phyloP scores from a whole-genome alignment of 345 rosid genomes.

The Pistacia integerrima region DNA sequence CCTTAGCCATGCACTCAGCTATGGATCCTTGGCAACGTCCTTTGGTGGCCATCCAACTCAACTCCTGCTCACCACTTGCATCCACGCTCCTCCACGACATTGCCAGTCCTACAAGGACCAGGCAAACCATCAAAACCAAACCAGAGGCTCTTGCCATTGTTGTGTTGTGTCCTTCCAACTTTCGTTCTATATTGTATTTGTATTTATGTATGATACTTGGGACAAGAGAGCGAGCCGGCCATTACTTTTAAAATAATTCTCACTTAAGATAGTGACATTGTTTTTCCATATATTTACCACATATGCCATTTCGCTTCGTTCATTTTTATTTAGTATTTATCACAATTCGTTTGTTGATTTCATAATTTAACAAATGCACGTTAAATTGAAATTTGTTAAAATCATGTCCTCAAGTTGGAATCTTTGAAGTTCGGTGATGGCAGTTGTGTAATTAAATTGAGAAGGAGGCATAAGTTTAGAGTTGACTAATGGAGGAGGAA shows the following conservation, averaged over 20 bases:
- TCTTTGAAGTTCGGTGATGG: not conserved
- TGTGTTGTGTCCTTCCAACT: not conserved
- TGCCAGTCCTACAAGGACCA: constrained; percentile 27
- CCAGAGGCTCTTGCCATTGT: constrained; percentile 41
- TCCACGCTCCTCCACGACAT: constrained; percentile 24
- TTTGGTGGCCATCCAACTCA: constrained; percentile 44
- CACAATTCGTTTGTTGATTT: too few relatives aligned
- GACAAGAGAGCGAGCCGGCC: constrained; percentile 16
- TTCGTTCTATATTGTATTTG: not conserved
- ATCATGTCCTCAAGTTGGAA: too few relatives aligned
- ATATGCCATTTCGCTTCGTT: constrained; percentile 7
- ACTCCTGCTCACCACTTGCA: constrained; percentile 25
- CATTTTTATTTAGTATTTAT: not conserved
- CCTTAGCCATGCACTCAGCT: constrained; percentile 53
- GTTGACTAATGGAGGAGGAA: constrained; percentile 8
- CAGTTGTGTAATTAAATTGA: constrained; percentile 22
- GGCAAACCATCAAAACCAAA: constrained; percentile 29
- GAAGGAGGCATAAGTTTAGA: not conserved
- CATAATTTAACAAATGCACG: too few relatives aligned
- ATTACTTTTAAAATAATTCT: constrained; percentile 15
- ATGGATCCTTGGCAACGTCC: constrained; percentile 53
- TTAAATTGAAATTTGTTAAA: too few relatives aligned
- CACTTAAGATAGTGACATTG: constrained; percentile 20
- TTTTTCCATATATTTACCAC: constrained; percentile 13
- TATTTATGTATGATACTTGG: not conserved